Evolutionary conservation across 805 yeast species (phyloP), one percentile per base, ranked within the genome.

Genomic region (Yarrowia keelungensis): DNA sequence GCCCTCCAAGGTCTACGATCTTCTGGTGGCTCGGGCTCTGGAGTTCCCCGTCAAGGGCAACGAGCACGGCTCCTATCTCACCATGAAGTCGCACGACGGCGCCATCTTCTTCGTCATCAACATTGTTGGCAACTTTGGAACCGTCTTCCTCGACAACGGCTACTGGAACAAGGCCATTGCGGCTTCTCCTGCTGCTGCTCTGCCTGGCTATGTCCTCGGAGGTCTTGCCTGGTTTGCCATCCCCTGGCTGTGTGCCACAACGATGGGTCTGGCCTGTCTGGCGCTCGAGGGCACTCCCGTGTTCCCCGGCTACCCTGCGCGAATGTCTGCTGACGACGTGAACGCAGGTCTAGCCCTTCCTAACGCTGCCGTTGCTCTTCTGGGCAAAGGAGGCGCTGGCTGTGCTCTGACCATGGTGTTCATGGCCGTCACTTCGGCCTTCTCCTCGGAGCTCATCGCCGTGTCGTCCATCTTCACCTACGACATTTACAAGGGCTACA

Each of bases 171-270:
- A 91, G 79, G 96, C 96, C 12, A 89, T 92, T 76, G 91, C 96
- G 38, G 88, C 94, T 9, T 84, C 89, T 70, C 96, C 97, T 26
- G 89, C 87, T 11, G 87, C 95, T 56, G 91, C 96, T 39, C 80
- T 92, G 72, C 94, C 95, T 8, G 97, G 97, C 26, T 92, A 92
- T 78, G 87, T 91, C 35, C 79, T 90, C 69, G 97, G 97, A 69
- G 97, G 97, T 38, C 77, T 92, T 54, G 89, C 94, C 0, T 92
- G 97, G 97, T 89, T 91, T 76, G 93, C 97, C 8, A 88, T 92
- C 72, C 97, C 97, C 58, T 89, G 88, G 82, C 83, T 90, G 69
- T 84, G 87, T 65, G 90, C 97, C 15, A 88, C 94, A 2, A 89
- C 96, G 8, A 84, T 91, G 89, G 97, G 97, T 12, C 80, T 92